Conservation (phyloP, 2,329 filamentous ascomycete genomes). For the Phialemoniopsis sp. region DNA sequence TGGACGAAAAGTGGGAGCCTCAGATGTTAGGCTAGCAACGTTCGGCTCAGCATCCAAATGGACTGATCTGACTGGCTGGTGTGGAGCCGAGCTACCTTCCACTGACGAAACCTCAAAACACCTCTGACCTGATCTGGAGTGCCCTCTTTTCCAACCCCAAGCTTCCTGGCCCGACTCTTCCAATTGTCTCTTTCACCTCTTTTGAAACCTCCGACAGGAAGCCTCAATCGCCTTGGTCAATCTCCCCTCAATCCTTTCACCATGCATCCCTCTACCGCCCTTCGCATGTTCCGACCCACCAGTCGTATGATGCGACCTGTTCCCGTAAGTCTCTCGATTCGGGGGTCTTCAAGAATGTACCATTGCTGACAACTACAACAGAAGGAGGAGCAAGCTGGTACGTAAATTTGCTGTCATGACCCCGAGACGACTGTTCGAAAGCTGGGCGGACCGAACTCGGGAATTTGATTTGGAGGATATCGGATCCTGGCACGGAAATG, state of each 20-base stretch:
- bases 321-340: slow-evolving; percentile 55
- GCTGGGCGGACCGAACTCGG: too few relatives aligned
- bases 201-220: too few relatives aligned
- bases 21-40: too few relatives aligned
- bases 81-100: not conserved
- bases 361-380: slow-evolving; percentile 27
- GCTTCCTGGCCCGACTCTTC: slow-evolving; percentile 4
- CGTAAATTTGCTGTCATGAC: slow-evolving; percentile 24
- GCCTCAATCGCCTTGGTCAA: slow-evolving; percentile 8
- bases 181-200: too few relatives aligned
- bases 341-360: too few relatives aligned
- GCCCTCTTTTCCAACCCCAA: slow-evolving; percentile 6
- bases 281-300: slow-evolving; percentile 65
- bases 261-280: slow-evolving; percentile 63
- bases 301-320: slow-evolving; percentile 65
- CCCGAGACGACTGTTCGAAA: not conserved
- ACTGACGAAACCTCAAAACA: slow-evolving; percentile 7
- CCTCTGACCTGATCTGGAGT: slow-evolving; percentile 3
- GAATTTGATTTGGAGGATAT: too few relatives aligned
- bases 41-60: not conserved
- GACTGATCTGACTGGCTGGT: slow-evolving; percentile 1
- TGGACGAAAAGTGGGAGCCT: too few relatives aligned
- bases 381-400: slow-evolving; percentile 67
- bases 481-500: too few relatives aligned
- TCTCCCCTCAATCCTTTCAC: slow-evolving; percentile 29